Conservation (phyloP, 495 filamentous ascomycete genomes). For the Neurospora cerealis region DNA sequence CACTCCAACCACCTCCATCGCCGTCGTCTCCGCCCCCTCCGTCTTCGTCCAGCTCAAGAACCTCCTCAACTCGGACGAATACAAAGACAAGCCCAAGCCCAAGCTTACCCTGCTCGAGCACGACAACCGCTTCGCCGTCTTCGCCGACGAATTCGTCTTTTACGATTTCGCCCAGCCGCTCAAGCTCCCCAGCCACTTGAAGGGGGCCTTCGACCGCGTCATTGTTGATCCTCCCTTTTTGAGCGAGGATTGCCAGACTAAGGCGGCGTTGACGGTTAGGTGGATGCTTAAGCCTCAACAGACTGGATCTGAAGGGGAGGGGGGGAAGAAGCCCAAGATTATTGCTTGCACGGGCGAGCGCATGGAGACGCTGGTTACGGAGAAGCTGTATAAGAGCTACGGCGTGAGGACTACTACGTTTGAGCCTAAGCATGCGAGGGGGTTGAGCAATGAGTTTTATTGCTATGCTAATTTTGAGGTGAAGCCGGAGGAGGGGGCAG, state of each 20-base stretch:
- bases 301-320: too few relatives aligned
- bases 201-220: constrained; percentile 53
- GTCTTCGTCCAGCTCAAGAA: constrained; percentile 68
- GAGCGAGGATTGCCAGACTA: constrained; percentile 71
- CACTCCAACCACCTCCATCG: constrained; percentile 43
- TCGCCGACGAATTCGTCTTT: constrained; percentile 51
- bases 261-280: constrained; percentile 64
- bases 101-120: constrained; percentile 57
- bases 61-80: constrained; percentile 31
- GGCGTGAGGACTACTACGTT: constrained; percentile 47
- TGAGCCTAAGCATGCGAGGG: constrained; percentile 54
- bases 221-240: constrained; percentile 73
- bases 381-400: constrained; percentile 38
- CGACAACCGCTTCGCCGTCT: constrained; percentile 60
- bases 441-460: constrained; percentile 66
- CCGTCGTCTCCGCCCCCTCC: constrained; percentile 63
- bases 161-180: constrained; percentile 65
- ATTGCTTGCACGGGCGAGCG: constrained; percentile 67
- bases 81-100: constrained; percentile 31
- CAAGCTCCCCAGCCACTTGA: constrained; percentile 50
- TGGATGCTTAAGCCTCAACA: constrained; percentile 45
- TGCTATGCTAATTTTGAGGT: constrained; percentile 69
- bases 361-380: constrained; percentile 42
- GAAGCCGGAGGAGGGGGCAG: constrained; percentile 7
- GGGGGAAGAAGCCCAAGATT: constrained; percentile 17